A percentile compares a stretch with the other conserved stretches of the same genome.
Conservation (phyloP, 805 yeast species). For the Candida maesae region DNA sequence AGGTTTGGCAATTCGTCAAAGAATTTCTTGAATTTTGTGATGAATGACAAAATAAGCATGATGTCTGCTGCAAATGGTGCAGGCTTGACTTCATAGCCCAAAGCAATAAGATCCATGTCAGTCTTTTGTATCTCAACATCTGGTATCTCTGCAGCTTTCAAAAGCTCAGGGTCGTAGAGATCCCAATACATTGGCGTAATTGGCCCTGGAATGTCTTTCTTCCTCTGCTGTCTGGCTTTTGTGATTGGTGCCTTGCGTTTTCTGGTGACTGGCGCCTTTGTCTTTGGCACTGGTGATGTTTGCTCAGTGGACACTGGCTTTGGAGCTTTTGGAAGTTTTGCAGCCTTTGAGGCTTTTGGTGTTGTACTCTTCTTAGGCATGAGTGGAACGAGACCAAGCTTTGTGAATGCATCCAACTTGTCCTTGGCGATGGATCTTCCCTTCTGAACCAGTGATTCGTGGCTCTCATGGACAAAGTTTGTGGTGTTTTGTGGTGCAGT, state of each 20-base stretch:
- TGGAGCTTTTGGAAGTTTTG: background rate
- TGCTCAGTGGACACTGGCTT: background rate
- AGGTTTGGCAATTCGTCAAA: conserved; percentile 20
- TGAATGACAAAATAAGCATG: conserved; percentile 19
- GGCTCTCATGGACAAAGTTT: conserved; percentile 21
- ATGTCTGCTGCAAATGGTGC: conserved; percentile 25
- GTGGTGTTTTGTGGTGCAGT: background rate
- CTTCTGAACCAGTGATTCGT: conserved; percentile 18
- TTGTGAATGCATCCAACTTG: conserved; percentile 10
- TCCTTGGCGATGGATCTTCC: conserved; percentile 24
- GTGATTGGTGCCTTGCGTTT: conserved; percentile 10
- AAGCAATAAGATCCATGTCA: conserved; percentile 17
- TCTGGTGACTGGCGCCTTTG: background rate
- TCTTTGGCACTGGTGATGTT: background rate
- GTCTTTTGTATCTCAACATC: conserved; percentile 4
- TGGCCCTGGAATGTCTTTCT: conserved; percentile 25
- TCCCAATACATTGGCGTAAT: conserved; percentile 18
- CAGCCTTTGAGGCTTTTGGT: background rate
- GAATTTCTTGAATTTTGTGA: conserved; percentile 18
- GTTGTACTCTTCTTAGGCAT: conserved; percentile 5
- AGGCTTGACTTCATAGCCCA: conserved; percentile 25
- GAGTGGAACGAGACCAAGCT: conserved; percentile 13
- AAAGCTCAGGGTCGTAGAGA: conserved; percentile 12
- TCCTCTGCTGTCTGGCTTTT: conserved; percentile 12
- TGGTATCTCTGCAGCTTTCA: background rate